Evolutionary conservation across 164 flowering plant genomes (phyloP).

Genomic region (Protea cynaroides): DNA sequence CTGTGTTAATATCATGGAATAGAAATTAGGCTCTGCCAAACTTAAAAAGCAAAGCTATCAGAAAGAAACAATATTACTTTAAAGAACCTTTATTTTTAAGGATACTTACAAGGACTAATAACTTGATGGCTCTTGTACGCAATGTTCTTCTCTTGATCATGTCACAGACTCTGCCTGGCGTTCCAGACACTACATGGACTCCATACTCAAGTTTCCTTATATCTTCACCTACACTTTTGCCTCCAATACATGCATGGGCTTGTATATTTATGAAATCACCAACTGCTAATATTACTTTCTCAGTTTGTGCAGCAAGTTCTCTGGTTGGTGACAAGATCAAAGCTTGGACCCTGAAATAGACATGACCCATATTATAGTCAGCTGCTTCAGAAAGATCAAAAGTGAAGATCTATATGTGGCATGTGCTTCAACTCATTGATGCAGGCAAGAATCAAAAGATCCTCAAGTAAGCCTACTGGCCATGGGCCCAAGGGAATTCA

Average conservation of each 20-base stretch:
- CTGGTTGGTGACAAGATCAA: conserved; percentile 94
- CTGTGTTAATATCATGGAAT: conserved; percentile 24
- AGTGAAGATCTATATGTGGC: not conserved
- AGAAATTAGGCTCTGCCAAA: not conserved
- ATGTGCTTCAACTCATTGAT: not conserved
- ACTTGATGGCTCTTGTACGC: conserved; percentile 83
- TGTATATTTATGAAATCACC: conserved; percentile 73
- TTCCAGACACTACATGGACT: conserved; percentile 97
- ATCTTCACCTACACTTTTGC: conserved; percentile 95
- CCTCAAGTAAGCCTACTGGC: no score
- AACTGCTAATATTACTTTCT: conserved; percentile 66
- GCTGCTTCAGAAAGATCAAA: not conserved
- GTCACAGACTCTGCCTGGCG: conserved; percentile 99
- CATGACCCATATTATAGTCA: not conserved
- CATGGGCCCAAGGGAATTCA: no score
- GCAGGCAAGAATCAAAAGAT: no score
- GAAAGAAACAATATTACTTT: not conserved
- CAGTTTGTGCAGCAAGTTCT: conserved; percentile 92
- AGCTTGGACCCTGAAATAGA: conserved; percentile 74
- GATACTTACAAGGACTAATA: conserved; percentile 71
- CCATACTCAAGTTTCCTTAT: conserved; percentile 85
- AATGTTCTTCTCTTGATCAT: conserved; percentile 96
- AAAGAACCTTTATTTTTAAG: no score
- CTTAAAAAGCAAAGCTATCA: not conserved
- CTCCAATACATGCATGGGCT: conserved; percentile 93